Evolutionary conservation across 1,284 basidiomycete genomes (phyloP).

Genomic region (Heterobasidion parviporum): DNA sequence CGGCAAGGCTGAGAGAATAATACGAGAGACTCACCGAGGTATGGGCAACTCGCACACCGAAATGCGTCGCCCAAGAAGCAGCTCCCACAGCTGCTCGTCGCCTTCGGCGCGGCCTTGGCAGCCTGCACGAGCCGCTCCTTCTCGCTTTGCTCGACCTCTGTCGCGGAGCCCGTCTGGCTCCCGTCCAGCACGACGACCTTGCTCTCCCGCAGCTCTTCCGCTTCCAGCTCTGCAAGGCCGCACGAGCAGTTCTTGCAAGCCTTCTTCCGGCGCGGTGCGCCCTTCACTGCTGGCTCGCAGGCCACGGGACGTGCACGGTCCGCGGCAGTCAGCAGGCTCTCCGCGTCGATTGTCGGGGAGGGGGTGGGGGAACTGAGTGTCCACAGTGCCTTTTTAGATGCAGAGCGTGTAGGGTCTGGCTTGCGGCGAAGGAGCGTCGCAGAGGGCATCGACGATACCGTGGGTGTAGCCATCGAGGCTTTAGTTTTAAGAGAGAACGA

Average conservation of each 20-base stretch:
- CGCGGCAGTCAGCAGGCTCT: conserved; percentile 64
- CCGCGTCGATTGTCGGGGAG: conserved; percentile 66
- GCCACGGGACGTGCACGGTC: conserved; percentile 61
- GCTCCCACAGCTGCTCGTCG: conserved; percentile 94
- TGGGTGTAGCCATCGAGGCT: conserved; percentile 4
- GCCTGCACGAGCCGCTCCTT: conserved; percentile 55
- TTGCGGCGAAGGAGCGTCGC: conserved; percentile 37
- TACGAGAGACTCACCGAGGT: conserved; percentile 63
- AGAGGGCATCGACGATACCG: conserved; percentile 14
- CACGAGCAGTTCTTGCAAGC: conserved; percentile 95
- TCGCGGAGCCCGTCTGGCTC: conserved; percentile 41
- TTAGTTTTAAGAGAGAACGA: conserved; percentile 26
- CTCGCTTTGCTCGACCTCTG: conserved; percentile 58
- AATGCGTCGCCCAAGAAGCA: conserved; percentile 99
- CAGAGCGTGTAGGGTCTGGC: conserved; percentile 45
- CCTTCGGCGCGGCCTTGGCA: conserved; percentile 66
- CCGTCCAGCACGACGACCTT: conserved; percentile 67
- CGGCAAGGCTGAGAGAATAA: not conserved
- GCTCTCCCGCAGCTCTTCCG: conserved; percentile 56
- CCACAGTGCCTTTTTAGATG: conserved; percentile 77
- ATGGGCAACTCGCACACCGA: conserved; percentile 92
- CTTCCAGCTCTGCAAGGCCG: conserved; percentile 87
- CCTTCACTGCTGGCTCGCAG: conserved; percentile 52
- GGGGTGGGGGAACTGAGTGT: conserved; percentile 51
- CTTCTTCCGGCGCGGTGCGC: conserved; percentile 62